Evolutionary conservation across 192 early-diverging fungal genomes (phyloP), one percentile per base, ranked within the genome.

Genomic region (Gonapodya sp.): DNA sequence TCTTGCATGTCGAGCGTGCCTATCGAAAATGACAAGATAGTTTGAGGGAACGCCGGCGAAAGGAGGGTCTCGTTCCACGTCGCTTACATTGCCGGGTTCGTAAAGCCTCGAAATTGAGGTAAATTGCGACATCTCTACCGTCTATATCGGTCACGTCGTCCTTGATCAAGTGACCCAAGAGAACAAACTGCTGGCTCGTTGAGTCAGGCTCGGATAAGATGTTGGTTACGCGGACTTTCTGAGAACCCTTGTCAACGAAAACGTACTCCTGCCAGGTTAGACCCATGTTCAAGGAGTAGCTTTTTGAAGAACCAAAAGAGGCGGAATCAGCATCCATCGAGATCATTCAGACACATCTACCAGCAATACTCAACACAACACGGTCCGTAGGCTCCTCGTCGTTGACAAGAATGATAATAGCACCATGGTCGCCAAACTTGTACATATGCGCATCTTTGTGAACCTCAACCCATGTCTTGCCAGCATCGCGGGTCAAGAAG

Each of bases 391-490:
- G 89, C 0, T 80, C 86, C 37, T 92, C 87, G 72, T 96, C 92
- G 78, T 93, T 91, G 0, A 93, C 88, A 0, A 97, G 36, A 64
- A 95, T 86, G 8, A 97, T 81, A 18, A 99, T 84, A 0, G 89
- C 91, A n/a, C 97, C 97, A 78, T 96, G 94, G 81, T 98, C 96
- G 34, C 94, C 95, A 87, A 97, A 94, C 81, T 94, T 96, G 82
- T 93, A 93, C 79, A 93, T 85, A 79, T 89, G 86, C 24, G 89
- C 90, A 8, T 89, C 89, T 18, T 88, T 88, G 30, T 87, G 88
- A 35, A 96, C 87, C 81, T 94, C 90, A 0, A 73, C 80, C 97
- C 97, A 99, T 1, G 87, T 91, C 24, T 88, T 88, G 24, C 97
- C 97, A 18, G 90, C 97, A 80, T 99, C 95, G 36, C 92, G 88